phyloP scores from a whole-genome alignment of 1,284 basidiomycete species.

The Acaromyces ingoldii region DNA sequence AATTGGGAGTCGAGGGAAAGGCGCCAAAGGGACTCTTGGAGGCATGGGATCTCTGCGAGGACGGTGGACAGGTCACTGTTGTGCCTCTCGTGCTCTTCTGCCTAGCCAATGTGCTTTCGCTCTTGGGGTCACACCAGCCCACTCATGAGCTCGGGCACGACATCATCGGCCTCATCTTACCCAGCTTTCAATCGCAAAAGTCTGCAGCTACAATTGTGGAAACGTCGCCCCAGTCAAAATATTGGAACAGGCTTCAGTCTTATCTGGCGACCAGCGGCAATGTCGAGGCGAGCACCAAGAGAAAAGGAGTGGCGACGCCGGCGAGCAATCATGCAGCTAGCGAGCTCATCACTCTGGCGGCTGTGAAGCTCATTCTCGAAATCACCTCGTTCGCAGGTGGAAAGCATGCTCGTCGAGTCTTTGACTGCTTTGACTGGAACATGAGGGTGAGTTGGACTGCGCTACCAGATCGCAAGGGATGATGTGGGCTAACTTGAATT shows the following conservation, averaged over 20 bases:
- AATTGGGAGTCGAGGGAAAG: background rate
- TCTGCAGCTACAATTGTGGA: conserved; percentile 3
- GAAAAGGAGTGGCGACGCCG: background rate
- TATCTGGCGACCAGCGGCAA: conserved; percentile 22
- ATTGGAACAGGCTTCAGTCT: conserved; percentile 25
- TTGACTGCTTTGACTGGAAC: conserved; percentile 43
- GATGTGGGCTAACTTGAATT: too few species aligned
- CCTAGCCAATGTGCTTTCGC: conserved; percentile 36
- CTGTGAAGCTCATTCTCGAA: conserved; percentile 30
- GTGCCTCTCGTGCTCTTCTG: conserved; percentile 33
- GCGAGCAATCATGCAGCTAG: background rate
- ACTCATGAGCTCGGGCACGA: conserved; percentile 34
- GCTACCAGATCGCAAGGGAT: background rate
- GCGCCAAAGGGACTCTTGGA: conserved; percentile 9
- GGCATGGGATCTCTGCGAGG: conserved; percentile 18
- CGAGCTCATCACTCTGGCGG: conserved; percentile 24
- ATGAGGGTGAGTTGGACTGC: conserved; percentile 12
- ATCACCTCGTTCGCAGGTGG: conserved; percentile 34
- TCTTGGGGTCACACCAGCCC: conserved; percentile 40
- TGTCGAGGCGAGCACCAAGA: conserved; percentile 15
- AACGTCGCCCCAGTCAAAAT: conserved; percentile 4
- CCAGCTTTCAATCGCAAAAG: conserved; percentile 10
- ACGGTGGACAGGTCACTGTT: conserved; percentile 17
- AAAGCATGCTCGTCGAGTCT: conserved; percentile 23
- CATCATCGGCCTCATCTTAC: conserved; percentile 30